phyloP scores from a whole-genome alignment of 106 monocot genomes.

The Allium fistulosum region DNA sequence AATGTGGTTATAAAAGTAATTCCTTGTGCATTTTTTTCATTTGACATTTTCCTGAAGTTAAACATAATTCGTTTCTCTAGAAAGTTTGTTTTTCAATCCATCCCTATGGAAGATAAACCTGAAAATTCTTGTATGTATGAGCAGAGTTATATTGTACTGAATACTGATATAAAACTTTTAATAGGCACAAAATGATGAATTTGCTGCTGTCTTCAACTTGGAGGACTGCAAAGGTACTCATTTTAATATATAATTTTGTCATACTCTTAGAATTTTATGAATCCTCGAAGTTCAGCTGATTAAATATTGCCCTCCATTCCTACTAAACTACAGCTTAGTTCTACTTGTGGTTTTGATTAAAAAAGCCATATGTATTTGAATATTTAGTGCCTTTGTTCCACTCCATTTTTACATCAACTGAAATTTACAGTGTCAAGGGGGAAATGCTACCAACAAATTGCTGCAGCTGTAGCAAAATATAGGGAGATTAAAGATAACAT shows the following conservation, averaged over 20 bases:
- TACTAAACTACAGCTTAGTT: background rate
- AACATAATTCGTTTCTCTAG: too few species aligned
- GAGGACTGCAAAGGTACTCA: conserved; percentile 79
- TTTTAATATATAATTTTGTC: background rate
- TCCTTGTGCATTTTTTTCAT: too few species aligned
- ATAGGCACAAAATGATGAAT: conserved; percentile 94
- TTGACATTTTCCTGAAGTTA: too few species aligned
- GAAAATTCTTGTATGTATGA: too few species aligned
- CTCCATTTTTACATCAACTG: background rate
- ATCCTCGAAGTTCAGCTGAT: background rate
- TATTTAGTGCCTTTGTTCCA: background rate
- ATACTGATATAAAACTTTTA: conserved; percentile 1
- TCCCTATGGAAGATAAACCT: too few species aligned
- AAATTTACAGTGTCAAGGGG: conserved; percentile 66
- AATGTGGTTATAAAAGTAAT: too few species aligned
- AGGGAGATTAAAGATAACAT: conserved; percentile 90
- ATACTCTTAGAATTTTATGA: background rate
- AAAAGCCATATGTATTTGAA: background rate
- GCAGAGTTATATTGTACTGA: background rate
- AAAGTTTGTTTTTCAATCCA: too few species aligned
- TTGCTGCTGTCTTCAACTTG: conserved; percentile 78
- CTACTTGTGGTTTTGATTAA: background rate
- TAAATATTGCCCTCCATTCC: background rate
- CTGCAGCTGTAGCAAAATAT: conserved; percentile 81
- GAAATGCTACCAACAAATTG: conserved; percentile 76